A percentile compares a stretch with the other conserved stretches of the same genome.
phyloP scores from a whole-genome alignment of 2,329 filamentous ascomycete species.

The Lachnum nothofagi region DNA sequence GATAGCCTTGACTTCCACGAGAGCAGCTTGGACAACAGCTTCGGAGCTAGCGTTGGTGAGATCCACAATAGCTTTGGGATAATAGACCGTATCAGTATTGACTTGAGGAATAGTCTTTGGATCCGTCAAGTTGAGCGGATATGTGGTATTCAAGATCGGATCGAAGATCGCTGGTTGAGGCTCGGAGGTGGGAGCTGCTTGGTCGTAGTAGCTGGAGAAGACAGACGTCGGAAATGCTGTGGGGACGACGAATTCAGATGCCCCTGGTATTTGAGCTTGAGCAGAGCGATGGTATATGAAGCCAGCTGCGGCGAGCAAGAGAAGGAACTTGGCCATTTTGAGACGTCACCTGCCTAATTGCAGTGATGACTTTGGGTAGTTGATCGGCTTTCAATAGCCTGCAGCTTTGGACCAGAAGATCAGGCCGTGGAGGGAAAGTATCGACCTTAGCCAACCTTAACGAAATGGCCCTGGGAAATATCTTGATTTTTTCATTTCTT shows the following conservation, averaged over 20 bases:
- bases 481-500: too few species aligned
- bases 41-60: conserved; percentile 38
- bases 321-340: background rate
- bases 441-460: too few species aligned
- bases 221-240: conserved; percentile 46
- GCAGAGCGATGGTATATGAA: background rate
- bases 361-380: background rate
- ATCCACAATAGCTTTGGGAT: conserved; percentile 43
- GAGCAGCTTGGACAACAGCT: conserved; percentile 39
- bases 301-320: background rate
- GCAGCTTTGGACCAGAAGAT: too few species aligned
- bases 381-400: background rate
- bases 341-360: background rate
- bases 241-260: conserved; percentile 38
- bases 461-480: too few species aligned
- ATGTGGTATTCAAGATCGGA: conserved; percentile 50
- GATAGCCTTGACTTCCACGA: conserved; percentile 43
- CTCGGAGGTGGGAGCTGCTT: conserved; percentile 41
- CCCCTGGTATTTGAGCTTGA: conserved; percentile 31
- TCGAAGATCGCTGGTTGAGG: conserved; percentile 51
- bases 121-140: conserved; percentile 49
- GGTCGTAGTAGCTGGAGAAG: conserved; percentile 46
- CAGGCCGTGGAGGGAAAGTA: too few species aligned
- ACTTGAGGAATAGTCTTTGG: conserved; percentile 46
- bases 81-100: conserved; percentile 46